A percentile compares a stretch with the other conserved stretches of the same genome.
These are phyloP conservation scores for Aspergillus sp. DNA, from an alignment of 2,329 filamentous ascomycete genomes.

Conservation along the genomic window DNA sequence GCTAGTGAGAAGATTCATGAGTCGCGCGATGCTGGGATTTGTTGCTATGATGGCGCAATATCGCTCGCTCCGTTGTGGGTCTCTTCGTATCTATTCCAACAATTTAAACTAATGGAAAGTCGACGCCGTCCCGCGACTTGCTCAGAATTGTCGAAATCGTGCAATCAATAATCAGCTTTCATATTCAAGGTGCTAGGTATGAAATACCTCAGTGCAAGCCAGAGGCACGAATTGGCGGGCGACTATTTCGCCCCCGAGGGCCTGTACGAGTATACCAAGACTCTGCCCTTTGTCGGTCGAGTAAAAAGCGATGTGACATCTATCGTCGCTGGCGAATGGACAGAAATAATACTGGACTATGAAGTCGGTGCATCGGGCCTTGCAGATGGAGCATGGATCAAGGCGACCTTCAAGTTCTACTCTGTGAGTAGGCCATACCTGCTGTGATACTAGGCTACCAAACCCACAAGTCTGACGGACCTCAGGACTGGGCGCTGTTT, in stretches of 20 bases:
- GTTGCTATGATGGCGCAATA: too few species aligned
- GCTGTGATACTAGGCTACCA: background rate
- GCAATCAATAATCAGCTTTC: too few species aligned
- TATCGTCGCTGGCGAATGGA: background rate
- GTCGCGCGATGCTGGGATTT: too few species aligned
- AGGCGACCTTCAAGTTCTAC: background rate
- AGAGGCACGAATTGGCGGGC: background rate
- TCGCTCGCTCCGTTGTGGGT: too few species aligned
- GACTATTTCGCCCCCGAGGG: background rate
- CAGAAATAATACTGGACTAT: background rate
- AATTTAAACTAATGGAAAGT: too few species aligned
- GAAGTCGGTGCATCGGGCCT: background rate
- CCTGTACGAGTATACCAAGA: background rate
- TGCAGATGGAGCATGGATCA: background rate
- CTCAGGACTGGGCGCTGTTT: background rate
- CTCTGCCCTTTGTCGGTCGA: background rate
- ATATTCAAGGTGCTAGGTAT: background rate
- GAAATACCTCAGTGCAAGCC: background rate
- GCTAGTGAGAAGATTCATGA: too few species aligned
- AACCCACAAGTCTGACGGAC: too few species aligned
- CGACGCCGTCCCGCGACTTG: too few species aligned
- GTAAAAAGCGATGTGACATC: background rate
- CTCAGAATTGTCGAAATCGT: too few species aligned
- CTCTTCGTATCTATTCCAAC: too few species aligned
- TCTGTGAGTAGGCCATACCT: background rate